A percentile compares a stretch with the other conserved stretches of the same genome.
phyloP scores from a whole-genome alignment of 2,329 filamentous ascomycete species.

The Zymoseptoria ardabiliae region DNA sequence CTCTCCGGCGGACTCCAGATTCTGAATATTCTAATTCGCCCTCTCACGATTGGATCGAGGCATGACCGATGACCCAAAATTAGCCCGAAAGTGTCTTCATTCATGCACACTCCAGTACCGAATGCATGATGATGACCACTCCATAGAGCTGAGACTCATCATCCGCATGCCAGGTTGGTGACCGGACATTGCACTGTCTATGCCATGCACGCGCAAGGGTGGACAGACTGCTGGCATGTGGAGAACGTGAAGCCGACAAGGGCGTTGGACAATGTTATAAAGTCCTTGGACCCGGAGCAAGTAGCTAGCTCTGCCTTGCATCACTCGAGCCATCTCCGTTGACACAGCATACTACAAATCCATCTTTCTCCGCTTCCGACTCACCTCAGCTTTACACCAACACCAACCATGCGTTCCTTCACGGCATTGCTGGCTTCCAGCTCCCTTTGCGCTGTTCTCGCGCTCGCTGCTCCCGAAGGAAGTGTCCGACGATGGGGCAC shows the following conservation, averaged over 20 bases:
- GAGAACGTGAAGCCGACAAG: background rate
- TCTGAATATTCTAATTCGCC: background rate
- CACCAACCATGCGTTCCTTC: constrained; percentile 17
- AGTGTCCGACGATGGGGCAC: constrained; percentile 6
- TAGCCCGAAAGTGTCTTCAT: background rate
- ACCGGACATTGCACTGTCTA: background rate
- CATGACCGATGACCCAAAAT: background rate
- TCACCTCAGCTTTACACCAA: constrained; percentile 1
- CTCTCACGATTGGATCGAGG: background rate
- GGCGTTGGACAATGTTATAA: background rate
- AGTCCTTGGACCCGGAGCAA: background rate
- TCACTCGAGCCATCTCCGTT: background rate
- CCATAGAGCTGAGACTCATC: background rate
- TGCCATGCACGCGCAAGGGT: background rate
- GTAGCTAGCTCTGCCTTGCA: background rate
- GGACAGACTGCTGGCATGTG: background rate
- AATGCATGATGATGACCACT: background rate
- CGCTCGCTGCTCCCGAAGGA: constrained; percentile 7
- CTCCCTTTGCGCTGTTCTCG: constrained; percentile 7
- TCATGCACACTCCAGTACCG: background rate
- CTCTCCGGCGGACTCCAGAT: background rate
- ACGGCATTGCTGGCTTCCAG: constrained; percentile 12
- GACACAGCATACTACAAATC: background rate
- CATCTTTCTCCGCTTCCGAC: constrained; percentile 1
- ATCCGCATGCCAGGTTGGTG: background rate